Conservation (phyloP, 345 rosid genomes). For the Camelina neglecta region DNA sequence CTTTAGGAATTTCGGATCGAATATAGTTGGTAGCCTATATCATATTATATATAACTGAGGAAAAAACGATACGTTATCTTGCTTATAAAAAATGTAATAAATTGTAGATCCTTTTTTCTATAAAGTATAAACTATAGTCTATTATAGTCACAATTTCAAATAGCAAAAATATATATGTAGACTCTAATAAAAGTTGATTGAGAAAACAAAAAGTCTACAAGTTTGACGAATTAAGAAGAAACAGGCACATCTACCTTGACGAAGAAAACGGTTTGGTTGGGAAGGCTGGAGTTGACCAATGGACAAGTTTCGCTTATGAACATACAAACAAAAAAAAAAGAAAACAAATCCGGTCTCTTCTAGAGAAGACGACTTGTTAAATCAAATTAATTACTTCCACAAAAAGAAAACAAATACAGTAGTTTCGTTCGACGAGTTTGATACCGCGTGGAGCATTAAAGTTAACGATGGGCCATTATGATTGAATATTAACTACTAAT, state of each 20-base stretch:
- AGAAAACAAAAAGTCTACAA: constrained; percentile 27
- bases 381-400: neutral
- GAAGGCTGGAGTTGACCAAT: constrained; percentile 20
- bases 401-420: neutral
- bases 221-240: constrained; percentile 25
- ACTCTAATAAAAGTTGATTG: neutral
- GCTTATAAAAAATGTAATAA: constrained; percentile 9
- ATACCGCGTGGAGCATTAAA: constrained; percentile 6
- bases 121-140: neutral
- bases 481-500: neutral
- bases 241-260: constrained; percentile 26
- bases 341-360: neutral
- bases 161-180: neutral
- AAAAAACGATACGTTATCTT: neutral
- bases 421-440: neutral
- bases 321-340: neutral
- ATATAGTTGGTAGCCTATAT: constrained; percentile 20
- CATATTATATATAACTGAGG: neutral
- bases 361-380: constrained; percentile 3
- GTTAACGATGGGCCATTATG: neutral
- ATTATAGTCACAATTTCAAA: neutral
- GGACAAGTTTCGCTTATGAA: constrained; percentile 1
- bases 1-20: neutral
- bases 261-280: constrained; percentile 16
- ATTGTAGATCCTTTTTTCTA: neutral